Base-by-base conservation (phyloP, 495 filamentous ascomycete genomes). In the Terfezia claveryi region DNA sequence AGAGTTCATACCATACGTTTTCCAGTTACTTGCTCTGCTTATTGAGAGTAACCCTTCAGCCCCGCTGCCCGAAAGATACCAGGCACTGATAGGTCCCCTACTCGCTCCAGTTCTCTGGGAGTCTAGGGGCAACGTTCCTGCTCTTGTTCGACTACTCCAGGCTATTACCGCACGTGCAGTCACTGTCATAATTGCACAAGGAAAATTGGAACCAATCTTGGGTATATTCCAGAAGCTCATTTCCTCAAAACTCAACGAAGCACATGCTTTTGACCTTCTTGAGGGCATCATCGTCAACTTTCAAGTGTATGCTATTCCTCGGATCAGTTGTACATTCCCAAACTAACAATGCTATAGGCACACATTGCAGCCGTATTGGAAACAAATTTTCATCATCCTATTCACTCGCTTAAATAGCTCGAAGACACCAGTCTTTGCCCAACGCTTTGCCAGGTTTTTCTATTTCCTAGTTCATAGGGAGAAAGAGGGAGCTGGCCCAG, bases 1-100 rank as follows among this genome's bases (percentile, higher is more conserved):
- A 85, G 92, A 99, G 69, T 99, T 96, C 67, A 80, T 83, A 59
- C 92, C 91, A 10, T 99, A 94, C 61, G 80, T 96, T 46, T 94
- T 99, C 72, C 92, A 96, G 68, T 76, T 99, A 32, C 85, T 95
- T 55, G 82, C 87, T 4, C 82, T 87, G 17, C 76, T 96, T 37
- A 77, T 96, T 2, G 87, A 94, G 69, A 74, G 81, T 32, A 85
- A 88, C 59, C 79, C 84, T 2, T 73, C 82, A 7, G 80, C 73
- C 8, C 72, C 79, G 12, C 71, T 96, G 14, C 79, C 87, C 0
- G 74, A 78, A 8, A 80, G 80, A 59, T 94, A 88, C 69, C 77
- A 85, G 61, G 72, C 76, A 9, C 69, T 99, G 37, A 75, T 94
- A 50, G 70, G 72, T 2, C 79, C 81, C 14, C 76, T 94, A 53